Evolutionary conservation across 768 basidiomycete genomes (phyloP).

Genomic region (Hericium rajendrae): DNA sequence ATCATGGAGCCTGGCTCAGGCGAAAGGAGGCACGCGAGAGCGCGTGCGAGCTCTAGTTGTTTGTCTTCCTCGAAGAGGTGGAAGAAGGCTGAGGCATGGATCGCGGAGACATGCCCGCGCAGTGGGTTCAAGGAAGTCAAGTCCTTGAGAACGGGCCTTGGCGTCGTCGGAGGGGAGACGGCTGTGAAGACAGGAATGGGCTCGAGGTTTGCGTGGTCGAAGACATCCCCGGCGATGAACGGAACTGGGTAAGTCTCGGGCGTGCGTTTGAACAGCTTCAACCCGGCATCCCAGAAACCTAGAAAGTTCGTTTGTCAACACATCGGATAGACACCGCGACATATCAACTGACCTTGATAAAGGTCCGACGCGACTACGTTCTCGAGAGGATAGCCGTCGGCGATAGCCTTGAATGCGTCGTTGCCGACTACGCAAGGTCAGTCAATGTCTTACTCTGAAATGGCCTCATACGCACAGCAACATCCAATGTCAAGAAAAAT

Average conservation of each 20-base stretch:
- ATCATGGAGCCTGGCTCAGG: conserved; percentile 35
- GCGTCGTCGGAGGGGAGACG: conserved; percentile 13
- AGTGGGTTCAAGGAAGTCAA: conserved; percentile 29
- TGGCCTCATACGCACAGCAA: conserved; percentile 26
- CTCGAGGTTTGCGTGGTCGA: conserved; percentile 36
- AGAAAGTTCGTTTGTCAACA: background rate
- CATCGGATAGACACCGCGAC: background rate
- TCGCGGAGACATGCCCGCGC: conserved; percentile 34
- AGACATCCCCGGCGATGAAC: conserved; percentile 47
- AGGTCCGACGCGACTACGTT: conserved; percentile 33
- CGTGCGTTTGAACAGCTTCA: conserved; percentile 42
- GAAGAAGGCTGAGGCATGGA: conserved; percentile 45
- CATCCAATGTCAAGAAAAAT: conserved; percentile 29
- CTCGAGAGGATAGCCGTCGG: conserved; percentile 32
- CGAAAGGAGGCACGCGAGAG: conserved; percentile 33
- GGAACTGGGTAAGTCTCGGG: conserved; percentile 41
- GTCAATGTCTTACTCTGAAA: background rate
- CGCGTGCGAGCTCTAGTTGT: conserved; percentile 32
- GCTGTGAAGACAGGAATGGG: conserved; percentile 16
- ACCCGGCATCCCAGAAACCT: conserved; percentile 46
- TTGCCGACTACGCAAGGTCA: conserved; percentile 26
- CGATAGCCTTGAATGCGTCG: conserved; percentile 30
- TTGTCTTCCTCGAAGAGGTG: conserved; percentile 32
- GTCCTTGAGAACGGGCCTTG: conserved; percentile 17
- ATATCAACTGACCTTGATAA: conserved; percentile 21